Evolutionary conservation across 192 early-diverging fungal genomes (phyloP).

Genomic region (Backusella luteola): DNA sequence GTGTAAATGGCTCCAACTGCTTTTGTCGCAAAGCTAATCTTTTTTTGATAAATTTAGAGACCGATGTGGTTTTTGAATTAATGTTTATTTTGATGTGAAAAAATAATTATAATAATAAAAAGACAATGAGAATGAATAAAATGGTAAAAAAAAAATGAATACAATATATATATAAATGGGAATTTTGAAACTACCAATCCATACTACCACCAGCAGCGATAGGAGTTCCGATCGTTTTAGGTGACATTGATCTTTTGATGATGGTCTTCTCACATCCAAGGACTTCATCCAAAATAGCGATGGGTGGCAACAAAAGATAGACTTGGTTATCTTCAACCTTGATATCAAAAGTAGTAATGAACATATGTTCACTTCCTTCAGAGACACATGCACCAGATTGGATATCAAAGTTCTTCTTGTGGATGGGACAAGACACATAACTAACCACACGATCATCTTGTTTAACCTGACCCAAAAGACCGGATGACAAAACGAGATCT

Average conservation of each 20-base stretch:
- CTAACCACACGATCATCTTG: constrained; percentile 32
- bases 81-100: neutral
- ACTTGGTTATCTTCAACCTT: constrained; percentile 48
- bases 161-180: neutral
- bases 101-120: neutral
- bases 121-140: neutral
- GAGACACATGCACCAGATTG: constrained; percentile 49
- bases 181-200: neutral
- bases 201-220: neutral
- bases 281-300: constrained; percentile 42
- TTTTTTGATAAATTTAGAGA: neutral
- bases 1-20: constrained; percentile 1
- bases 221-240: neutral
- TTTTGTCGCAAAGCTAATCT: neutral
- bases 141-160: neutral
- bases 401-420: constrained; percentile 61
- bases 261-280: constrained; percentile 53
- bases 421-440: constrained; percentile 67
- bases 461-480: constrained; percentile 49
- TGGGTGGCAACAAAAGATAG: constrained; percentile 44
- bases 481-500: constrained; percentile 62
- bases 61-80: neutral
- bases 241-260: constrained; percentile 32
- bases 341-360: constrained; percentile 59
- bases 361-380: constrained; percentile 38